phyloP scores from a whole-genome alignment of 176 grass and related monocot genomes.

The Aegilops bicornis region DNA sequence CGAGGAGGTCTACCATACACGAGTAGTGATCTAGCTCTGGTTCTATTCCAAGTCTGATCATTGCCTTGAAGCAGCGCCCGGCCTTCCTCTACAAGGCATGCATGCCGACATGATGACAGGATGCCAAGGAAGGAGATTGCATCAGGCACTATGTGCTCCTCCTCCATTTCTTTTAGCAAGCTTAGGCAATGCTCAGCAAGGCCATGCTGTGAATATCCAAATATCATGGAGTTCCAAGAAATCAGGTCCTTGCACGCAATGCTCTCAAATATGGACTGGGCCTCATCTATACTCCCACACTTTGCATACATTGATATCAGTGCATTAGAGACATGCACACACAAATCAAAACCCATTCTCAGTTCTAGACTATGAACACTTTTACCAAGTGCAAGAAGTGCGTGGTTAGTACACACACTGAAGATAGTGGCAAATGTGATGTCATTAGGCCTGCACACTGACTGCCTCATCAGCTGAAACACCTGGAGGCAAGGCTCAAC shows the following conservation, averaged over 20 bases:
- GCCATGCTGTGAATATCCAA: conserved; percentile 66
- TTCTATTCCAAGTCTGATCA: conserved; percentile 40
- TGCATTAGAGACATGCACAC: conserved; percentile 60
- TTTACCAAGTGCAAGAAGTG: conserved; percentile 57
- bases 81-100: conserved; percentile 34
- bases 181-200: conserved; percentile 42
- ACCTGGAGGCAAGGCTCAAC: conserved; percentile 41
- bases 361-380: conserved; percentile 52
- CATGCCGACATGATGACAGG: conserved; percentile 46
- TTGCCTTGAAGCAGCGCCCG: conserved; percentile 25
- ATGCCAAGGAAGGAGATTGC: conserved; percentile 47
- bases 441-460: conserved; percentile 56
- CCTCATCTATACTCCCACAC: conserved; percentile 40
- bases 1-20: conserved; percentile 69
- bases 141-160: conserved; percentile 30
- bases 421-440: conserved; percentile 61
- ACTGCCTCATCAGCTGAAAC: conserved; percentile 46
- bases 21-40: conserved; percentile 65
- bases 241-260: conserved; percentile 37
- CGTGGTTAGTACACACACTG: conserved; percentile 42
- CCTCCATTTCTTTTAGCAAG: conserved; percentile 42
- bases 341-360: conserved; percentile 55
- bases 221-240: conserved; percentile 56
- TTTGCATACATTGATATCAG: conserved; percentile 57
- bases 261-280: conserved; percentile 32